Evolutionary conservation across 176 grass and related monocot species (phyloP), one percentile per base, ranked within the genome.

Genomic region (Aegilops sharonensis): DNA sequence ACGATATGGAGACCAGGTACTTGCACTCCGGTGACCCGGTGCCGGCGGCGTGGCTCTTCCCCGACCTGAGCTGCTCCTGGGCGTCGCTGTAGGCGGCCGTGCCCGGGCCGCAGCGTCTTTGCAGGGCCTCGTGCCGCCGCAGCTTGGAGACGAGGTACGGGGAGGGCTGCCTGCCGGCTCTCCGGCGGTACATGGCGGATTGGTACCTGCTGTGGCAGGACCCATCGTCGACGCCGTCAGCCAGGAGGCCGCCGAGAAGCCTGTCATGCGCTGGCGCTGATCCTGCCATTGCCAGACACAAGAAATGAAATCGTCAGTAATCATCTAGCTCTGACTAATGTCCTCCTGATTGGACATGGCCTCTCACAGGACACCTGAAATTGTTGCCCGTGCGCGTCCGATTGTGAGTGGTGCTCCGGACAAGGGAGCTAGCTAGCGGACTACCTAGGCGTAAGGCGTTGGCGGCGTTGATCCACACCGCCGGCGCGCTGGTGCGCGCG

Each of bases 191-290:
- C 90, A 73, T 60, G 32, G 65, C 67, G 5, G 92, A 84, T 7
- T 90, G 65, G 94, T 94, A 94, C 5, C 92, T 81, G 79, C 94
- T 90, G 10, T 48, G 65, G 82, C 94, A 97, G 5, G 84, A 70
- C 24, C 30, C 9, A 21, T 85, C 83, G 6, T 88, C 78, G 54
- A 90, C 52, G 23, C 87, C 84, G 9, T 85, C 85, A 0, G 83
- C 70, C 11, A 97, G 74, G 12, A 94, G 86, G 17, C 94, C 90
- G 36, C 78, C 78, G 36, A 94, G 88, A 52, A 94, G 81, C 71
- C 27, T 90, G 81, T 94, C 94, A 23, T 8, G n/a, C 0, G 24
- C 56, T 5, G 70, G 27, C 0, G 60, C 45, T 31, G 83, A 78
- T 76, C 35, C 40, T 91, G 81, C 18, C 50, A 81, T 9, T 81